These are phyloP conservation scores for Geotrichum candidum DNA, from an alignment of 1,139 yeast species.

Conservation along the genomic window DNA sequence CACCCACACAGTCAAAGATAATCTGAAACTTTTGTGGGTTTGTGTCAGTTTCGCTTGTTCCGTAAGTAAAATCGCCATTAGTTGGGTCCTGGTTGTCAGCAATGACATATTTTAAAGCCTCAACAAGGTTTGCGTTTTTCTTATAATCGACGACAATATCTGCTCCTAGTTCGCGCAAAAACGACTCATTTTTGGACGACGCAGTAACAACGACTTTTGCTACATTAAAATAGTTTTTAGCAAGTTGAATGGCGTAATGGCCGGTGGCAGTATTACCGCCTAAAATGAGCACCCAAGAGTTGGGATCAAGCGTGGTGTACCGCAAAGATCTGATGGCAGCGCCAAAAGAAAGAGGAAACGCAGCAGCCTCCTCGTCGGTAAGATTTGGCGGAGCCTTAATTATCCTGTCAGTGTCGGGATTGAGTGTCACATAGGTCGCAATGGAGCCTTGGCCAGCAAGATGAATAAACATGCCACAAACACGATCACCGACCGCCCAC, in stretches of 20 bases:
- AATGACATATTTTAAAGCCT: constrained; percentile 12
- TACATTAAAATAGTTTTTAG: constrained; percentile 42
- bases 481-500: constrained; percentile 55
- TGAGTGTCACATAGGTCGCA: constrained; percentile 46
- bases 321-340: constrained; percentile 48
- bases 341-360: constrained; percentile 53
- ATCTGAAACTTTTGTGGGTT: constrained; percentile 12
- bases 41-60: constrained; percentile 1
- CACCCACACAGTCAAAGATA: constrained; percentile 19
- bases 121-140: constrained; percentile 23
- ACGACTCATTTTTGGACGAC: constrained; percentile 33
- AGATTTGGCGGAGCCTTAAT: constrained; percentile 46
- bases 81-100: constrained; percentile 11
- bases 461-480: constrained; percentile 49
- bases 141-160: constrained; percentile 49
- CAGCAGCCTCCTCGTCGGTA: constrained; percentile 50
- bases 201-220: constrained; percentile 43
- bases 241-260: constrained; percentile 50
- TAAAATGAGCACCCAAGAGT: constrained; percentile 47
- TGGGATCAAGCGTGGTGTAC: constrained; percentile 30
- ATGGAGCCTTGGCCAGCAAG: constrained; percentile 46
- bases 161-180: constrained; percentile 48
- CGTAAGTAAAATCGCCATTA: constrained; percentile 6
- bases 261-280: constrained; percentile 81
- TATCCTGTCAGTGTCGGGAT: constrained; percentile 36